Conservation (phyloP, 495 filamentous ascomycete species). For the Aspergillus asperescens region DNA sequence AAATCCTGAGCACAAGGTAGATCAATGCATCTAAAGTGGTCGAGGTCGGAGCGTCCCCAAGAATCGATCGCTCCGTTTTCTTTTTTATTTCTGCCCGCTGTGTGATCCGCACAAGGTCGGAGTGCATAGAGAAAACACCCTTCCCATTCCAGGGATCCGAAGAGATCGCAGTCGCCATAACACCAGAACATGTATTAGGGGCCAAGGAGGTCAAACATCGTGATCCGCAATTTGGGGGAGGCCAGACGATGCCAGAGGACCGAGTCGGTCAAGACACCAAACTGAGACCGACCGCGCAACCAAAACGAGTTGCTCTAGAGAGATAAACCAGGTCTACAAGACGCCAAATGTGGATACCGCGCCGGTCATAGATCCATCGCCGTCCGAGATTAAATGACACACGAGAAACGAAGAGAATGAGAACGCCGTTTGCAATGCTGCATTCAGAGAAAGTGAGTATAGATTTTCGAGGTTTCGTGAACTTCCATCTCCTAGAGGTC, state of each 20-base stretch:
- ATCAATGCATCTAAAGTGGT: constrained; percentile 16
- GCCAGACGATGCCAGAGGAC: constrained; percentile 5
- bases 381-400: constrained; percentile 21
- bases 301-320: constrained; percentile 21
- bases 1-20: constrained; percentile 18
- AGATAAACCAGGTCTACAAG: constrained; percentile 24
- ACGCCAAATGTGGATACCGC: constrained; percentile 23
- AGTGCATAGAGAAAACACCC: constrained; percentile 11
- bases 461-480: constrained; percentile 95
- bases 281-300: constrained; percentile 14
- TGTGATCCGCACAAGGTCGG: constrained; percentile 13
- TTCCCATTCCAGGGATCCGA: constrained; percentile 12
- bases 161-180: constrained; percentile 17
- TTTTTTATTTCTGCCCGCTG: constrained; percentile 9
- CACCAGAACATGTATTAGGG: constrained; percentile 17
- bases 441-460: constrained; percentile 95
- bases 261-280: constrained; percentile 1
- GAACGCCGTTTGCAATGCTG: constrained; percentile 30
- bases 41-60: constrained; percentile 11
- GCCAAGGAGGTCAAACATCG: constrained; percentile 4
- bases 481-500: constrained; percentile 92
- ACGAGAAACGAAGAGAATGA: constrained; percentile 11
- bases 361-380: constrained; percentile 23
- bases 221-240: constrained; percentile 4
- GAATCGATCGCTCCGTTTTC: constrained; percentile 5